phyloP scores from a whole-genome alignment of 2,329 filamentous ascomycete genomes.

The Aspergillus sp. region DNA sequence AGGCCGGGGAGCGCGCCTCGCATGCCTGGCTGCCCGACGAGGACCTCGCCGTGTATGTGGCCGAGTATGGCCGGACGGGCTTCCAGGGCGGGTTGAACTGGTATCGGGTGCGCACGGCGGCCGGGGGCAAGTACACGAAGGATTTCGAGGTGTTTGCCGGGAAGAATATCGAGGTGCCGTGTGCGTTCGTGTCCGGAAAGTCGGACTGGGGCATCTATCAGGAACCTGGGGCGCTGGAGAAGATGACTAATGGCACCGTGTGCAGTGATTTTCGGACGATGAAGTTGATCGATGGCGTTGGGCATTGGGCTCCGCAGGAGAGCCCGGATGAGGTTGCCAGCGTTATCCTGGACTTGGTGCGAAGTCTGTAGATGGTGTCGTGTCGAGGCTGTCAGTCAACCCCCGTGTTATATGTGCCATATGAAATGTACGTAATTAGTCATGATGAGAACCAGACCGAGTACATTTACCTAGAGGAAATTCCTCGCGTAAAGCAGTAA shows the following conservation, averaged over 20 bases:
- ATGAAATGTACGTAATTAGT: neutral
- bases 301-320: conserved; percentile 72
- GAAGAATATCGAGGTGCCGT: conserved; percentile 61
- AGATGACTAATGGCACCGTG: conserved; percentile 45
- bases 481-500: neutral
- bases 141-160: conserved; percentile 62
- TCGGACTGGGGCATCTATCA: conserved; percentile 70
- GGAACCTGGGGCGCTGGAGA: conserved; percentile 63
- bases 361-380: conserved; percentile 8
- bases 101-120: conserved; percentile 61
- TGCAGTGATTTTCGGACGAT: conserved; percentile 56
- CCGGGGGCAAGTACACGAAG: conserved; percentile 41
- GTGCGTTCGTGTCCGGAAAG: conserved; percentile 60
- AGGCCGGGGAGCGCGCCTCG: conserved; percentile 38
- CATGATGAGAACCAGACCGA: neutral
- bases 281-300: conserved; percentile 58
- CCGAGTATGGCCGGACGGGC: conserved; percentile 61
- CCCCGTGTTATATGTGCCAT: neutral
- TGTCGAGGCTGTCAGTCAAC: neutral
- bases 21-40: conserved; percentile 57
- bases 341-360: conserved; percentile 48
- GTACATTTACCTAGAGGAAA: neutral
- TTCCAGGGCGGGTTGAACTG: conserved; percentile 68
- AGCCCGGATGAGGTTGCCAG: conserved; percentile 55
- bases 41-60: conserved; percentile 60